Evolutionary conservation across 2,329 filamentous ascomycete species (phyloP).

Genomic region (Ophioceras dolichostomum): DNA sequence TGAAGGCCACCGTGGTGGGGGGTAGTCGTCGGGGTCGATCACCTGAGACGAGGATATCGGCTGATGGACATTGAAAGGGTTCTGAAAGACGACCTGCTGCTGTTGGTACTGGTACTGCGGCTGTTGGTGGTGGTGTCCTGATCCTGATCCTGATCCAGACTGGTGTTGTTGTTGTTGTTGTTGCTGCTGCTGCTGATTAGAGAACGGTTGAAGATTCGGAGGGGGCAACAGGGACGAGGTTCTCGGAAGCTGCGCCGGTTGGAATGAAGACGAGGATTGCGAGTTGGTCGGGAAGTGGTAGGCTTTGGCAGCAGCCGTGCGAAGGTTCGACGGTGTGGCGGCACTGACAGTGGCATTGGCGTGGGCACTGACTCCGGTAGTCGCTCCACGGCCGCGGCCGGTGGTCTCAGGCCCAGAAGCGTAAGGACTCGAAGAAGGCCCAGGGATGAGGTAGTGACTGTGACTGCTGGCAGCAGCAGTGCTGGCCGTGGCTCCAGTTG

Average conservation of each 20-base stretch:
- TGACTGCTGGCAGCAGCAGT: neutral
- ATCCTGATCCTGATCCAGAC: no score
- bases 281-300: neutral
- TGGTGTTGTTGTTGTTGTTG: neutral
- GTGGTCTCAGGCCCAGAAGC: neutral
- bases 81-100: slow-evolving; percentile 5
- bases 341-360: slow-evolving; percentile 2
- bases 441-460: slow-evolving; percentile 2
- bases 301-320: neutral
- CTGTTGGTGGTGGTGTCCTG: neutral
- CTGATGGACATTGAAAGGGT: slow-evolving; percentile 15
- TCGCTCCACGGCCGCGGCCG: neutral
- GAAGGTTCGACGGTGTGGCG: neutral
- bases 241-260: neutral
- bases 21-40: slow-evolving; percentile 8
- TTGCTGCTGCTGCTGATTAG: slow-evolving; percentile 2
- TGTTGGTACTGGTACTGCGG: neutral
- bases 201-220: neutral
- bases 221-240: slow-evolving; percentile 3
- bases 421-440: neutral
- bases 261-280: neutral
- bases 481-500: neutral
- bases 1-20: no score
- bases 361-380: slow-evolving; percentile 1
- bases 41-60: slow-evolving; percentile 7